Evolutionary conservation across 2,329 filamentous ascomycete species (phyloP), one percentile per base, ranked within the genome.

Genomic region (Cercospora sp.): DNA sequence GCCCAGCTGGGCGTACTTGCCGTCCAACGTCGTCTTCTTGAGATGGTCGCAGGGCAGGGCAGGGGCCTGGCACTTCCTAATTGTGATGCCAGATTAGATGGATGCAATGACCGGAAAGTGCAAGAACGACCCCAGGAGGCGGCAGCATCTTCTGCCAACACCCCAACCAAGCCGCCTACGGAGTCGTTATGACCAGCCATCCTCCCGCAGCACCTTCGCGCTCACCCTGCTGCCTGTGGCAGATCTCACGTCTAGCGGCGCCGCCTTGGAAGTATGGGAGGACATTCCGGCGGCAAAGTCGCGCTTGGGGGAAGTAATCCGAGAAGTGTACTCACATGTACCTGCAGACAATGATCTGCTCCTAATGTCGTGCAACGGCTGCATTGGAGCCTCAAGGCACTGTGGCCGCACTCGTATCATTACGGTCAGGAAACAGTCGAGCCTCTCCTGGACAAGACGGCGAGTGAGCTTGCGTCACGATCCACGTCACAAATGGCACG

Each of bases 321-420:
- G 71, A 60, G 57, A 65, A 69, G 63, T 58, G 64, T 65, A 67
- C 42, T 45, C 60, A 67, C 69, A 33, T 60, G 71, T 69, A 72
- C 71, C 71, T 72, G 71, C 71, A 72, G 68, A 64, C 53, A 40
- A 62, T 61, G 69, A 69, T 70, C 65, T 68, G 57, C 61, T 65
- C 10, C 31, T 59, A 45, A 65, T 63, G 69, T 60, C 65, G 67
- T 69, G 62, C 65, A 63, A 68, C 64, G 30, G 26, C 60, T 53
- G 60, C 45, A 26, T 20, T 63, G 58, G 26, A 30, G 53, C 20
- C 53, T 18, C 30, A 51, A 51, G 45, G 45, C 45, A 51, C 18
- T 10, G 45, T 51, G 18, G 18, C 18, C 45, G 18, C 18, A 23
- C 45, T 20, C 18, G 36, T n/a, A n/a, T n/a, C 16, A 42, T n/a